phyloP scores from a whole-genome alignment of 768 basidiomycete species.

The Amanita molliuscula region DNA sequence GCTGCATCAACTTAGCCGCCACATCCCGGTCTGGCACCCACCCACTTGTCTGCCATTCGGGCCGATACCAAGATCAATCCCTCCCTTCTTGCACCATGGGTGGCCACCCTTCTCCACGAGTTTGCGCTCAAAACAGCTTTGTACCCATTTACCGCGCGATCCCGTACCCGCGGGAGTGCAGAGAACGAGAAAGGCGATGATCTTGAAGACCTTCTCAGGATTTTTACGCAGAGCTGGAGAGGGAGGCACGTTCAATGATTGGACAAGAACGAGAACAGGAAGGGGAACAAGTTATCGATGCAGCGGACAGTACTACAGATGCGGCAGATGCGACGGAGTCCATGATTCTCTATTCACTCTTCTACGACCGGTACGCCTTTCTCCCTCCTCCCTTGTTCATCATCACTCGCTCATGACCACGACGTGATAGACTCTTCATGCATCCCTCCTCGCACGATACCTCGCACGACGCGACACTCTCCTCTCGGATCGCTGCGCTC shows the following conservation, averaged over 20 bases:
- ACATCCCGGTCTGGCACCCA: no score
- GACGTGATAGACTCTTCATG: slow-evolving; percentile 54
- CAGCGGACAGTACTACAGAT: no score
- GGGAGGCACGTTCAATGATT: slow-evolving; percentile 34
- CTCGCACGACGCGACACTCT: slow-evolving; percentile 83
- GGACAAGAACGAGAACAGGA: slow-evolving; percentile 21
- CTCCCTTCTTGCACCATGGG: slow-evolving; percentile 39
- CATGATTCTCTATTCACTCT: slow-evolving; percentile 54
- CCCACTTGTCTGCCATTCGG: no score
- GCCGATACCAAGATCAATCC: no score
- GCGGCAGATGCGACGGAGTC: slow-evolving; percentile 44
- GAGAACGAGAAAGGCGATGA: slow-evolving; percentile 22
- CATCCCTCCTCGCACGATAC: slow-evolving; percentile 59
- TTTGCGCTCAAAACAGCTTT: slow-evolving; percentile 45
- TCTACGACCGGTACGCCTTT: slow-evolving; percentile 73
- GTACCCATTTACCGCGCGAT: slow-evolving; percentile 44
- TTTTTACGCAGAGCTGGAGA: slow-evolving; percentile 58
- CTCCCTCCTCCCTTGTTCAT: neutral
- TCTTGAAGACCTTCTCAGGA: slow-evolving; percentile 54
- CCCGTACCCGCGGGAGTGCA: neutral
- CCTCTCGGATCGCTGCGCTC: slow-evolving; percentile 82
- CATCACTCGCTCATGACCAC: neutral
- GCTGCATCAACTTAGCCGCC: no score
- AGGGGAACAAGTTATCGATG: slow-evolving; percentile 11
- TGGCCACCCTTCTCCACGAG: slow-evolving; percentile 46